Evolutionary conservation across 768 basidiomycete species (phyloP), one percentile per base, ranked within the genome.

Genomic region (Amylocystis lapponica): DNA sequence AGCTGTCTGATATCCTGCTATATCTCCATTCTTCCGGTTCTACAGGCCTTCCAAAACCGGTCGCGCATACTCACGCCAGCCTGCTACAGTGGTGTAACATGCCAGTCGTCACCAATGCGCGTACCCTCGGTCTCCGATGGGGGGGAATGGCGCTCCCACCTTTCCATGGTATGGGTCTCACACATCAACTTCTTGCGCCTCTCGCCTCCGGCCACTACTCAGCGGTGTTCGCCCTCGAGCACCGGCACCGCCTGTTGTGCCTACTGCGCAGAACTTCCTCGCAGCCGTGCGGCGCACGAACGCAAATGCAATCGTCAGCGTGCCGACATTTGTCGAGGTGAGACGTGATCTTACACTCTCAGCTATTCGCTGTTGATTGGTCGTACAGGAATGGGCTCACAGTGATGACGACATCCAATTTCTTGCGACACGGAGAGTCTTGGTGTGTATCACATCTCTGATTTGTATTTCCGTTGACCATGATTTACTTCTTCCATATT

Each of bases 1-100:
- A 20, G 7, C 34, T 25, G 10, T 33, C 47, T 16, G 49, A 53
- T 12, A 14, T 47, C 6, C 44, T 41, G 1, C 25, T 51, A 10
- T 48, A 48, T 21, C 25, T 56, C 13, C 55, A 56, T 33, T 56
- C 55, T 6, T 48, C 55, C 16, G 58, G 58, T 4, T 59, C 58
- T 2, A 59, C 55, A 7, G 51, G 54, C 19, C 29, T 50, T 16
- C 58, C 58, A 11, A 59, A 59, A 35, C 52, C 56, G 0, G 44
- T 59, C n/a, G 32, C 43, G 0, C 47, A 48, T 47, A 55, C 52
- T 1, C 52, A 55, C 38, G 41, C 42, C 27, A 41, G 42, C 11
- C 8, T 57, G 14, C 16, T 23, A 7, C 19, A 33, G 16, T 47
- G 32, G 33, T 43, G 42, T 10, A 6, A 20, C 2, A 19, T 37